phyloP scores from a whole-genome alignment of 176 grass and related monocot genomes.

The Elymus sibiricus region DNA sequence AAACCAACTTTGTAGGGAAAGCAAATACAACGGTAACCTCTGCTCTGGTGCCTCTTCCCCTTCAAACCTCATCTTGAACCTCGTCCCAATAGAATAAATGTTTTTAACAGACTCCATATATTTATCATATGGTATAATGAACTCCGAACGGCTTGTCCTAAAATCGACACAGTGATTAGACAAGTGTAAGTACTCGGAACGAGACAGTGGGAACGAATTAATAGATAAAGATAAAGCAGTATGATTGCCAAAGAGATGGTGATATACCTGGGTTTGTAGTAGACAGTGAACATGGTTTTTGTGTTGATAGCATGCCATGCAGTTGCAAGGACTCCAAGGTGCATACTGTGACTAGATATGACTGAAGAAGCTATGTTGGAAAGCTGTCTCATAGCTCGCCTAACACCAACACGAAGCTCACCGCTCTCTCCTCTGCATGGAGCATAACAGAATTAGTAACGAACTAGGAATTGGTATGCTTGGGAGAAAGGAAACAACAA shows the following conservation, averaged over 20 bases:
- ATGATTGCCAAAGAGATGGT: neutral
- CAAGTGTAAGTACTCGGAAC: neutral
- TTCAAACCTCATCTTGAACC: slow-evolving; percentile 99
- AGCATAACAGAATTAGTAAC: neutral
- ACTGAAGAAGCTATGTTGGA: slow-evolving; percentile 89
- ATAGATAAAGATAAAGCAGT: neutral
- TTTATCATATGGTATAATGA: slow-evolving; percentile 74
- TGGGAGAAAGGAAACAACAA: neutral
- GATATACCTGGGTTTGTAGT: slow-evolving; percentile 91
- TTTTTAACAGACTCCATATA: slow-evolving; percentile 70
- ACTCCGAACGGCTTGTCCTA: slow-evolving; percentile 83
- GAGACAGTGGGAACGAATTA: neutral
- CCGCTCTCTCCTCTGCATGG: slow-evolving; percentile 71
- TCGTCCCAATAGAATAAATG: slow-evolving; percentile 86
- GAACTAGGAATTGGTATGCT: neutral
- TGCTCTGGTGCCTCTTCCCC: slow-evolving; percentile 97
- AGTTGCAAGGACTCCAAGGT: slow-evolving; percentile 97
- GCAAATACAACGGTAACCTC: slow-evolving; percentile 45
- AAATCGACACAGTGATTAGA: neutral
- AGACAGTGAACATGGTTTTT: slow-evolving; percentile 88
- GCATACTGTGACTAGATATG: slow-evolving; percentile 98
- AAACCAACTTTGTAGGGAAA: neutral
- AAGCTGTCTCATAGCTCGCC: slow-evolving; percentile 93
- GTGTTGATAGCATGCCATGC: slow-evolving; percentile 97
- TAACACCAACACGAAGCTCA: slow-evolving; percentile 89